Evolutionary conservation across 768 basidiomycete species (phyloP), one percentile per base, ranked within the genome.

Genomic region (Boletus barrowsii): DNA sequence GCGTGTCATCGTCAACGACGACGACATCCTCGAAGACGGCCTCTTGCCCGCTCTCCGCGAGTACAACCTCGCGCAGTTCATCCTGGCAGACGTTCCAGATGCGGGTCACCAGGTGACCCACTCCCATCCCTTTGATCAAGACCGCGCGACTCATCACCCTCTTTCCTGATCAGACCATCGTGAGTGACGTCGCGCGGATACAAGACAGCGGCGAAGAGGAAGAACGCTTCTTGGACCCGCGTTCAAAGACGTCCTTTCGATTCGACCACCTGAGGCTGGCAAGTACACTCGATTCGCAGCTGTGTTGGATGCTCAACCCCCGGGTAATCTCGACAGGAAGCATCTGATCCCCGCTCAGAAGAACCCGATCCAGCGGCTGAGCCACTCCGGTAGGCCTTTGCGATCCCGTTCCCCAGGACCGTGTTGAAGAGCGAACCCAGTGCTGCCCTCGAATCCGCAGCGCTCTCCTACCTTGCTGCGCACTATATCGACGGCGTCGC

Each of bases 1-100:
- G 49, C 90, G 94, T 63, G 84, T 80, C 68, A 90, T 98, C 68
- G 86, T 98, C 65, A 81, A 82, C 41, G 87, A 95, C 72, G 94
- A 98, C 68, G 84, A 86, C 17, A 75, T 80, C n/a, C 81, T 98
- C 42, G 86, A 93, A 64, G 76, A 79, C 10, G 87, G 88, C 42
- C 80, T 96, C 47, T 76, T 84, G 0, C 89, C 91, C 3, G 88
- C 90, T 2, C 71, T 98, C 52, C 76, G 81, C 47, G 80, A 90
- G 55, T 98, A 98, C 73, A 96, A 98, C 65, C 75, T 90, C 51
- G 82, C 83, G 36, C 96, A 99, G 67, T 89, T 94, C 68, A 88
- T 86, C 29, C 83, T 88, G 22, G 90, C 90, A 24, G 90, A 93
- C 57, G 86, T 94, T n/a, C 87, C 87, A 5, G 87, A 81, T 15